Conservation (phyloP, 805 yeast species). For the Spencermartinsiella europaea region DNA sequence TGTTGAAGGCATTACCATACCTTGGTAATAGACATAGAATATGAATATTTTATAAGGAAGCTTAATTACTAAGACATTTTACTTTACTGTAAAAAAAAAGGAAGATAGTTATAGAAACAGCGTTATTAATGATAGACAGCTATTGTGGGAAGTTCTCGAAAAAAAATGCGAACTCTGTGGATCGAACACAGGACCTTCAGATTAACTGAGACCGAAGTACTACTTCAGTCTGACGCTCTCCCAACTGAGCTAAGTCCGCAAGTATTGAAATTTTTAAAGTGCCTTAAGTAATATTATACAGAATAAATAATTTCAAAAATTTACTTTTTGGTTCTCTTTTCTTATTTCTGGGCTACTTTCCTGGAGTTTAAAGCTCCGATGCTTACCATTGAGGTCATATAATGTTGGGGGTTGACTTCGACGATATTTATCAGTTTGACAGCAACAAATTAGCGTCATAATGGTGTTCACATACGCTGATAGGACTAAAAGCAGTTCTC, state of each 20-base stretch:
- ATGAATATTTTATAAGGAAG: not conserved
- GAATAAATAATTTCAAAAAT: not conserved
- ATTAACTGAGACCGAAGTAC: constrained; percentile 35
- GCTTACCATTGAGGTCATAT: no score
- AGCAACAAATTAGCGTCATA: no score
- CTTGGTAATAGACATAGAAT: constrained; percentile 9
- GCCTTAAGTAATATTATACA: not conserved
- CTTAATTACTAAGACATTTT: not conserved
- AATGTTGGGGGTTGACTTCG: no score
- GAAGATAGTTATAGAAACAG: no score
- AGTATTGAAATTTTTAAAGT: not conserved
- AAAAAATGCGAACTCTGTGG: constrained; percentile 49
- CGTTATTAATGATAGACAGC: no score
- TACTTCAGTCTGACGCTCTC: constrained; percentile 47
- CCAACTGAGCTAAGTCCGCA: constrained; percentile 45
- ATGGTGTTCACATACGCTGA: no score
- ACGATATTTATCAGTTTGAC: no score
- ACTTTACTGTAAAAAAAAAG: no score
- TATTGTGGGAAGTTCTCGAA: no score
- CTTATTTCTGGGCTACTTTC: not conserved
- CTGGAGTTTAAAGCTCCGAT: no score
- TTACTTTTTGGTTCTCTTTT: no score
- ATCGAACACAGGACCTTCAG: constrained; percentile 89
- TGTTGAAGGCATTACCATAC: constrained; percentile 43
- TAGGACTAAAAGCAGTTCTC: no score